Evolutionary conservation across 2,329 filamentous ascomycete species (phyloP), one percentile per base, ranked within the genome.

Genomic region (Fusarium agapanthi): DNA sequence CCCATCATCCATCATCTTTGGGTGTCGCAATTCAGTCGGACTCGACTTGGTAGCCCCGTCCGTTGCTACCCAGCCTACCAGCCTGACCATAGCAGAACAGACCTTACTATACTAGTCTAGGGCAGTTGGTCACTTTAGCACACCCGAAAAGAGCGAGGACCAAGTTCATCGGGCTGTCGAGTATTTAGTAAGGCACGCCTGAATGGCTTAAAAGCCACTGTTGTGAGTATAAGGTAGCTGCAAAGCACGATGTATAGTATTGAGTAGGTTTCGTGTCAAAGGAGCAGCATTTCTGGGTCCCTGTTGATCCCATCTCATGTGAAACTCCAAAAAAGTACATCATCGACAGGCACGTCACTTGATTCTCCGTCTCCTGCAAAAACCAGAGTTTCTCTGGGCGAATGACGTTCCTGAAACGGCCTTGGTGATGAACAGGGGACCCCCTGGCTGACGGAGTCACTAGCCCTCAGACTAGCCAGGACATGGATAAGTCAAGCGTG

Each of bases 351-450:
- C 53, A 72, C 69, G 69, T 66, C 65, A 72, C 64, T 34, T 14
- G 47, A 66, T 38, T 45, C 37, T 65, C 54, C 40, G 50, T 54
- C 50, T 54, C 53, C 56, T 47, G 37, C 63, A 65, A 53, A 55
- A 35, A 58, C 48, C 54, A 65, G 40, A 61, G 44, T 54, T 50
- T 59, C 48, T 64, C 62, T 37, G 59, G 58, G 66, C 67, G 69
- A 77, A 77, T 77, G 74, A 76, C 65, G 75, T 77, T 77, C 75
- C 75, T 77, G 75, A 77, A 77, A 77, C 75, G 66, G 65, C 65
- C 58, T 70, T 71, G 75, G 67, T 64, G 50, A 50, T 73, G 45
- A 57, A 45, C 75, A 64, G 57, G 75, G 75, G 37, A 20, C 16
- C 47, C 75, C 75, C 57, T 72, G 68, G 32, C 48, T 37, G 56